Evolutionary conservation across 768 basidiomycete genomes (phyloP).

Genomic region (Pseudohyphozyma bogoriensis): DNA sequence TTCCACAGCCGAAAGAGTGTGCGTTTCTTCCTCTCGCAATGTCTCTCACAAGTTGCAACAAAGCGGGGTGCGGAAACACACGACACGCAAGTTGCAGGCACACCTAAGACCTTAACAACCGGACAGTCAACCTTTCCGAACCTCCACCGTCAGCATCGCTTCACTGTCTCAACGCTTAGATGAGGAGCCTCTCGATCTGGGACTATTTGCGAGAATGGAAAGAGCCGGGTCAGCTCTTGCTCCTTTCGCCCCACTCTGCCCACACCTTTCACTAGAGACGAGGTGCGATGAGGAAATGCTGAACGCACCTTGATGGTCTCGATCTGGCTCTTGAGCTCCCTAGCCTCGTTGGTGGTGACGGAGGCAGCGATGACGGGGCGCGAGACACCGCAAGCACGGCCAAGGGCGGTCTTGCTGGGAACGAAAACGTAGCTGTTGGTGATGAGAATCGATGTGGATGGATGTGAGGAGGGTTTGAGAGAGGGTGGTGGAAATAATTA

Average conservation of each 20-base stretch:
- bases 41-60: too few relatives aligned
- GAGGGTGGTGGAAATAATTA: slow-evolving; percentile 58
- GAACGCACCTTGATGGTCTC: slow-evolving; percentile 55
- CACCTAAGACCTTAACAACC: too few relatives aligned
- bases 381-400: slow-evolving; percentile 89
- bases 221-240: not conserved
- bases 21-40: too few relatives aligned
- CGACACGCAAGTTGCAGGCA: too few relatives aligned
- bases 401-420: slow-evolving; percentile 87
- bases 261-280: not conserved
- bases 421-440: slow-evolving; percentile 76
- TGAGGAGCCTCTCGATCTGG: slow-evolving; percentile 42
- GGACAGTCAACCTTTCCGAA: too few relatives aligned
- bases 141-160: too few relatives aligned
- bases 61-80: too few relatives aligned
- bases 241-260: not conserved
- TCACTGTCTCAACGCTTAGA: slow-evolving; percentile 34
- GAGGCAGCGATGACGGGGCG: slow-evolving; percentile 90
- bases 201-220: slow-evolving; percentile 30
- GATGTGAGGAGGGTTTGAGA: too few relatives aligned
- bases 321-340: slow-evolving; percentile 83
- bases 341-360: slow-evolving; percentile 90
- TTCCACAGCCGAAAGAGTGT: too few relatives aligned
- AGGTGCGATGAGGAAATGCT: not conserved
- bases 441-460: too few relatives aligned